Evolutionary conservation across 208 protist species (phyloP), one percentile per base, ranked within the genome.

Genomic region (Leishmania gerbilli): DNA sequence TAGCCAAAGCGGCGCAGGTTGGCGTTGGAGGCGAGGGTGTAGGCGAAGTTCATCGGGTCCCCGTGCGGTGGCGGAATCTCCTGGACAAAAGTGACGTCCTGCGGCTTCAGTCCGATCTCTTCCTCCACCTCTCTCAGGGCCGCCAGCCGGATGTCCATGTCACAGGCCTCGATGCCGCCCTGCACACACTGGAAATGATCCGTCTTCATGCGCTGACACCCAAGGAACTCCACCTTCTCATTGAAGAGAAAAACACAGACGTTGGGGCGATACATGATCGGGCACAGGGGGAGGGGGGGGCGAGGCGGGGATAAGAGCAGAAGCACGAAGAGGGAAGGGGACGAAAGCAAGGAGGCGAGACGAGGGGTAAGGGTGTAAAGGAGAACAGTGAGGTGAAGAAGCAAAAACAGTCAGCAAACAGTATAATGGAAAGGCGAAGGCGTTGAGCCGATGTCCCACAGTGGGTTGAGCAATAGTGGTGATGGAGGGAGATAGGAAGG

Each of bases 161-260:
- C 93, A 8, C 55, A 9, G 55, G 87, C 51, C 82, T 97, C 93
- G 55, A 97, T 87, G 53, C 93, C 93, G 6, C 93, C 93, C 79
- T 97, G 92, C 24, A 97, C 92, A 76, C 88, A 95, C 74, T 95
- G 90, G 79, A 83, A 93, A 67, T 84, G 45, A 5, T 86, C 75
- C 15, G 80, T 76, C 40, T 68, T 51, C n/a, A 91, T 87, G n/a
- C 91, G 88, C 62, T 86, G 77, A 76, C 93, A 97, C 0, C 84
- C 91, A 9, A 97, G 82, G 75, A 95, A 92, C 67, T 90, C 74
- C 27, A 80, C 82, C 24, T 86, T 82, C 82, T 95, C 90, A 67
- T 97, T 95, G 75, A 95, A 95, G 67, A 97, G 83, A 47, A 93
- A 89, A 37, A 77, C 87, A 77, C 91, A 95, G 0, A 97, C 93